Percentiles rank a stretch among this genome's conserved stretches.
phyloP scores from a whole-genome alignment of 2,329 filamentous ascomycete species.

The Aspergillus ruber region DNA sequence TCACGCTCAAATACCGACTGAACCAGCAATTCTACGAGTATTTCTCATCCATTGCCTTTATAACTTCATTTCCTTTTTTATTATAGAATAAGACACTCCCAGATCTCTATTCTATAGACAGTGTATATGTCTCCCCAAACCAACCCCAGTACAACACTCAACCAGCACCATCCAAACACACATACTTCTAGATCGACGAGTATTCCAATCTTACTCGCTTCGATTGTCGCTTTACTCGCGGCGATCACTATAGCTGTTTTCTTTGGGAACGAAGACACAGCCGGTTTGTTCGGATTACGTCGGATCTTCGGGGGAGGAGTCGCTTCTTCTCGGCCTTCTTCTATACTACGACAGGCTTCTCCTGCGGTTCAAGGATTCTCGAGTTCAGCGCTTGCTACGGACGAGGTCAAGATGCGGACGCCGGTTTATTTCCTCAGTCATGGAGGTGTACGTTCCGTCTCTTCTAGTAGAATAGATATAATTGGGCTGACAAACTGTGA shows the following conservation, averaged over 20 bases:
- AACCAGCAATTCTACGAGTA: neutral
- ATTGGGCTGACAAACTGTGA: no score
- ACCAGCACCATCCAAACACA: slow-evolving; percentile 1
- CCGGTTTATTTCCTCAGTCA: slow-evolving; percentile 50
- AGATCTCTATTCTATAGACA: no score
- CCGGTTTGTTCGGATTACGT: slow-evolving; percentile 23
- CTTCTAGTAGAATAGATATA: no score
- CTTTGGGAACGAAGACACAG: slow-evolving; percentile 11
- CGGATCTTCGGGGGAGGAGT: slow-evolving; percentile 15
- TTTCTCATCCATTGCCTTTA: neutral
- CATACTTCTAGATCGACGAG: neutral
- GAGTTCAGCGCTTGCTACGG: neutral
- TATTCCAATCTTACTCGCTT: slow-evolving; percentile 8
- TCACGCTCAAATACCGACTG: neutral
- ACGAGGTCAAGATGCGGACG: slow-evolving; percentile 28
- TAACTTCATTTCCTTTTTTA: neutral
- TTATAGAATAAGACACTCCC: no score
- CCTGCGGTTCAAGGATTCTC: neutral
- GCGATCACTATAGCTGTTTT: slow-evolving; percentile 16
- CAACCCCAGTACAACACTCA: slow-evolving; percentile 1
- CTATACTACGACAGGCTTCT: neutral
- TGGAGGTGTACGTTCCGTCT: no score
- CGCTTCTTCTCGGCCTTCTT: slow-evolving; percentile 1
- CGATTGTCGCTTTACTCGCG: slow-evolving; percentile 12
- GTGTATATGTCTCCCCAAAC: slow-evolving; percentile 16